Conservation (phyloP, 768 basidiomycete genomes). For the Lepiota brunneoincarnata region DNA sequence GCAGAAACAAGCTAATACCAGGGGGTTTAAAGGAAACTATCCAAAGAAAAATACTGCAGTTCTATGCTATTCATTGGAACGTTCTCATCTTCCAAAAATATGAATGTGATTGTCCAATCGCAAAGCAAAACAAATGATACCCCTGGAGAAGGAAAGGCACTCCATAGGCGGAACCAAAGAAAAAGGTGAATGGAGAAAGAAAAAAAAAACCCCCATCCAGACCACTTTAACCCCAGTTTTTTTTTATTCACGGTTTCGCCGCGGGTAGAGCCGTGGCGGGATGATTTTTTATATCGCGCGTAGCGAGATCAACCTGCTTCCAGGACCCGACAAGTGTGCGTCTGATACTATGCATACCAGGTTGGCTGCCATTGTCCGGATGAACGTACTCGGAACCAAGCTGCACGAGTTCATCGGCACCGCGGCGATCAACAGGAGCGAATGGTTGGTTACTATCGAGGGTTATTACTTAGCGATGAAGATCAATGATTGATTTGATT, state of each 20-base stretch:
- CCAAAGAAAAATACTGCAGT: no score
- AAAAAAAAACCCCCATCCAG: neutral
- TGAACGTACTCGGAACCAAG: constrained; percentile 33
- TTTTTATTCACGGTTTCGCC: no score
- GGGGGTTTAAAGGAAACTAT: no score
- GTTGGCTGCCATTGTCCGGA: constrained; percentile 22
- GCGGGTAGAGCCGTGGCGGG: neutral
- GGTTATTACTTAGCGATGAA: neutral
- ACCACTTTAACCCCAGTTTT: neutral
- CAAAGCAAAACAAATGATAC: no score
- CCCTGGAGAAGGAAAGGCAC: no score
- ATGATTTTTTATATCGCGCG: constrained; percentile 21
- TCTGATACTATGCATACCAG: constrained; percentile 34
- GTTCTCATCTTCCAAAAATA: no score
- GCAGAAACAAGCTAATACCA: no score
- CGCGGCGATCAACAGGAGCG: constrained; percentile 59
- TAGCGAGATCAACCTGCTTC: constrained; percentile 37
- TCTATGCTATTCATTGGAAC: no score
- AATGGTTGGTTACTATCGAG: constrained; percentile 62
- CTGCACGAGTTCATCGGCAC: constrained; percentile 49
- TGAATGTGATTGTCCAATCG: no score
- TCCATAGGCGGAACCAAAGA: no score
- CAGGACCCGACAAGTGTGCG: constrained; percentile 39
- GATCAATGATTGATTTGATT: neutral
- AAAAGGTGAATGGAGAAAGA: neutral